Conservation (phyloP, 352 stramenopile species). For the Thalassiosira oceanica region DNA sequence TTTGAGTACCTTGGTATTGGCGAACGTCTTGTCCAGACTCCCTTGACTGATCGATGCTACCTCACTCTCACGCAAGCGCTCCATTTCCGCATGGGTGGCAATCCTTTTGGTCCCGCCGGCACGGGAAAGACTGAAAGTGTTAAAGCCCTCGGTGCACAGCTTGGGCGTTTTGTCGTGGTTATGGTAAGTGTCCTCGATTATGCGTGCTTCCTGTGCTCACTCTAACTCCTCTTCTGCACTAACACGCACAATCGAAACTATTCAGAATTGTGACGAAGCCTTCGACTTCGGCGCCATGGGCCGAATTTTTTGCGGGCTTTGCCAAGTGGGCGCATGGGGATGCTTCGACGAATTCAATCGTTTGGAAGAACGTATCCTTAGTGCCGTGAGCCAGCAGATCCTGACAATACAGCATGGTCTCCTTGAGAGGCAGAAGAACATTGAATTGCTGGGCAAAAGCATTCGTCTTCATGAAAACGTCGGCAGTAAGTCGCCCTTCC, state of each 20-base stretch:
- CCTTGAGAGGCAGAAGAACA: conserved; percentile 82
- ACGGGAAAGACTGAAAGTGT: conserved; percentile 99
- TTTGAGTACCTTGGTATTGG: conserved; percentile 99
- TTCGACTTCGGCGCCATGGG: conserved; percentile 99
- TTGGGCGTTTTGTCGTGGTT: conserved; percentile 98
- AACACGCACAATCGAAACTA: not conserved
- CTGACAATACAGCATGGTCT: conserved; percentile 98
- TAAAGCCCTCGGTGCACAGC: conserved; percentile 97
- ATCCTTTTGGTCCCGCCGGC: conserved; percentile 96
- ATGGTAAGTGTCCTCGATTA: conserved; percentile 83
- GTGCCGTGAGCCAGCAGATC: conserved; percentile 99
- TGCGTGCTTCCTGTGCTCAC: not conserved
- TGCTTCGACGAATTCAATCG: conserved; percentile 99
- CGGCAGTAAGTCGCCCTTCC: too few relatives aligned
- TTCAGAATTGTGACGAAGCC: conserved; percentile 88
- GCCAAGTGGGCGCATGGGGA: conserved; percentile 98
- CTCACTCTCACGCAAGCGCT: conserved; percentile 99
- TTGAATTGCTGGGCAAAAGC: conserved; percentile 94
- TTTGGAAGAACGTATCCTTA: conserved; percentile 98
- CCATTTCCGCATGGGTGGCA: conserved; percentile 95
- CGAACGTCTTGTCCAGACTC: conserved; percentile 98
- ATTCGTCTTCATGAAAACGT: conserved; percentile 96
- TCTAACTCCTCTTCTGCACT: not conserved
- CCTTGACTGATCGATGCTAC: conserved; percentile 99
- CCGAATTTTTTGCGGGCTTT: conserved; percentile 98